Evolutionary conservation across 257 asterid species (phyloP), one percentile per base, ranked within the genome.

Genomic region (Plantago elongata): DNA sequence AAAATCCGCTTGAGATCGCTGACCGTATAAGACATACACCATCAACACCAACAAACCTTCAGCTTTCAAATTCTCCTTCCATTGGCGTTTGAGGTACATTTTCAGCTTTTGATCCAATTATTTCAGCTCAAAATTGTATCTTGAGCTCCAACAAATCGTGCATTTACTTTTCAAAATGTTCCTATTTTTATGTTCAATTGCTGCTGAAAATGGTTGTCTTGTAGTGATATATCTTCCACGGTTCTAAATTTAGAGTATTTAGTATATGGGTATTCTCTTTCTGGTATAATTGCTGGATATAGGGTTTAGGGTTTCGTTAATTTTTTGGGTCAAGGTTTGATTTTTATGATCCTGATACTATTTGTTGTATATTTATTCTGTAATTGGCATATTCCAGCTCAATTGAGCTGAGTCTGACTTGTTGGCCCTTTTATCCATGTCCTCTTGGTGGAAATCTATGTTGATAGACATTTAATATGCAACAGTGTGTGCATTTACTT

Each of bases 61-160:
- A 11, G 3, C 59, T 18, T 42, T 13, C 69, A 49, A 44, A 17
- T 27, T 67, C 69, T 14, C 65, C 56, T 51, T 44, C 37, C 50
- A 29, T 68, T 3, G 22, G 14, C 11, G 50, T 42, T 69, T 71
- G 52, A 73, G 78, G 60, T 68, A 58, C 13, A 15, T 74, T 69
- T 12, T 67, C 34, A 30, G 16, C 9, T 42, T 51, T 45, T n/a
- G 68, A 60, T 60, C 29, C 44, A 4, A 29, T 3, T 38, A 8
- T 59, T 29, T 60, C 48, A 50, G 47, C 5, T 64, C 27, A 34
- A 14, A 37, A 42, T 45, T 65, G 59, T 56, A 9, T 48, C 18
- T 15, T 50, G 11, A 42, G 68, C 38, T 72, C 18, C 15, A 37
- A 51, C 29, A 22, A 0, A 62, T 17, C 13, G 22, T 57, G 9